These are phyloP conservation scores for Botrytis deweyae DNA, from an alignment of 2,329 filamentous ascomycete species.

Conservation along the genomic window DNA sequence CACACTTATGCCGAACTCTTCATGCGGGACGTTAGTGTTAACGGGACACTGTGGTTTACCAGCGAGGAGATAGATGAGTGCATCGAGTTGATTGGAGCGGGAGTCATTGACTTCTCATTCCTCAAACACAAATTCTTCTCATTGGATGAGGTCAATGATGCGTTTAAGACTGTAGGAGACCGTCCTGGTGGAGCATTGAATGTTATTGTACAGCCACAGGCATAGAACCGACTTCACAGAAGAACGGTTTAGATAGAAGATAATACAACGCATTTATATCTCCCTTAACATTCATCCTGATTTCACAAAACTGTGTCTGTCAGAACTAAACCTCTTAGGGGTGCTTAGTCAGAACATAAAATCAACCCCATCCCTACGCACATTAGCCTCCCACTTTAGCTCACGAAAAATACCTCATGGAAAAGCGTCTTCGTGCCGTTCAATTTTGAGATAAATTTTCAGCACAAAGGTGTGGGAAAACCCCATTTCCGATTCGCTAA, in stretches of 20 bases:
- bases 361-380: not conserved
- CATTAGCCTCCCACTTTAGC: not conserved
- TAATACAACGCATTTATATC: not conserved
- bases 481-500: not conserved
- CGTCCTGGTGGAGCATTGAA: not conserved
- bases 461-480: not conserved
- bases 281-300: not conserved
- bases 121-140: not conserved
- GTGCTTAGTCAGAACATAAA: not conserved
- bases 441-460: not conserved
- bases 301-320: not conserved
- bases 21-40: not conserved
- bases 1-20: not conserved
- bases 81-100: not conserved
- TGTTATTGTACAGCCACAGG: not conserved
- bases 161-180: not conserved
- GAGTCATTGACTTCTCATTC: not conserved
- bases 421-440: not conserved
- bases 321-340: not conserved
- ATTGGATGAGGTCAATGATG: not conserved
- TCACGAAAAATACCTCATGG: not conserved
- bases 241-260: not conserved
- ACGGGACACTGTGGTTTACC: not conserved
- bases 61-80: not conserved
- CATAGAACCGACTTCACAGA: not conserved